Evolutionary conservation across 2,329 filamentous ascomycete genomes (phyloP), one percentile per base, ranked within the genome.

Genomic region (Elsinoe batatas): DNA sequence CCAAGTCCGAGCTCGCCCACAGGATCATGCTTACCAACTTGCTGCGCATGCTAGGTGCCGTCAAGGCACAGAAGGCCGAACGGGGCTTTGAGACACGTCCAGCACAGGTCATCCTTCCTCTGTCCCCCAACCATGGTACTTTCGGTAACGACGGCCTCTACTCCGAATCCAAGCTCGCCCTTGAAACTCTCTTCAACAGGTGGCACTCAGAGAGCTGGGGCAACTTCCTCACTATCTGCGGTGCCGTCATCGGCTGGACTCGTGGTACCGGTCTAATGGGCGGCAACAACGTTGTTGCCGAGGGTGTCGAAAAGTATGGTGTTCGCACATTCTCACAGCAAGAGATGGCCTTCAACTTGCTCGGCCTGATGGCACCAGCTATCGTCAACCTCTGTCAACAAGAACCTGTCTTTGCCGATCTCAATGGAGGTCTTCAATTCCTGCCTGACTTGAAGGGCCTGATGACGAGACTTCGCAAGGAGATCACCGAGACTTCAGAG

Each of bases 1-100:
- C 91, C 61, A 95, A 93, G 73, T 97, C 93, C 12, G 93, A 98
- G 76, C 83, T 98, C 61, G 93, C 93, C 63, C 93, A 98, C 72
- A 88, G 93, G 61, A 96, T 98, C 76, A 97, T 98, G 93, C 78
- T 98, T 70, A 98, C 93, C 66, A 98, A 98, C 72, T 79, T 98
- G 8, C 77, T 97, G 61, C 89, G 93, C 63, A 84, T 98, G 58
- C 79, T 98, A 55, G 93, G 93, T 64, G 83, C 77, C 61, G 85
- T 98, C 74, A 98, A 97, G 80, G 74, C 83, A 5, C 87, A 97
- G 71, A 98, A 98, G 79, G 79, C 85, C 26, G 80, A 85, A 61
- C 84, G 87, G 62, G 89, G 88, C 57, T 95, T 93, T 66, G 90
- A 95, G 75, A 98, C 93, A 33, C 88, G 93, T 37, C 93, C 93